Evolutionary conservation across 1,139 yeast species (phyloP).

Genomic region (Blastobotrys buckinghamii): DNA sequence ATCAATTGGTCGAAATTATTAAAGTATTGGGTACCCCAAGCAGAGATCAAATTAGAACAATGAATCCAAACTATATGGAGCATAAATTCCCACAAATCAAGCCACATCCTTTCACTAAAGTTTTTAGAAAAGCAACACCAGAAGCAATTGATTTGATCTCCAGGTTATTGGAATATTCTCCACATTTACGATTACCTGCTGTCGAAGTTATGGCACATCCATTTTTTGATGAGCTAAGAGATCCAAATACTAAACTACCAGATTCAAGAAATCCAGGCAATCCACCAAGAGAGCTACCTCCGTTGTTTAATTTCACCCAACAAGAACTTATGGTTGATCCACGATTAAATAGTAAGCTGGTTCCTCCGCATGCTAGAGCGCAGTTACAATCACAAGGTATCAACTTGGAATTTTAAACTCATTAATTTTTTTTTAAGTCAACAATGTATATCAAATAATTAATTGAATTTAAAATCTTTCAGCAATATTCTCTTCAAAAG

Average conservation of each 20-base stretch:
- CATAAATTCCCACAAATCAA: conserved; percentile 95
- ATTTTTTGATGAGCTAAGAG: conserved; percentile 72
- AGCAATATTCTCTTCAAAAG: too few relatives aligned
- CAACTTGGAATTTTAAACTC: conserved; percentile 33
- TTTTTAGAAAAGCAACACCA: conserved; percentile 59
- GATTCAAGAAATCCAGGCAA: conserved; percentile 36
- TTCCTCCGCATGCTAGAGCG: conserved; percentile 37
- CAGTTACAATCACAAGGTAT: conserved; percentile 30
- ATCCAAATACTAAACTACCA: conserved; percentile 49
- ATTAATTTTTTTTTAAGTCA: too few relatives aligned
- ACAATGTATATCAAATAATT: too few relatives aligned
- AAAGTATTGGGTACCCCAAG: conserved; percentile 95
- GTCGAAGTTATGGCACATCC: conserved; percentile 62
- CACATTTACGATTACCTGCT: conserved; percentile 63
- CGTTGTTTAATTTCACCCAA: conserved; percentile 37
- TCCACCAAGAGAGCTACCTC: conserved; percentile 36
- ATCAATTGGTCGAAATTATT: conserved; percentile 93
- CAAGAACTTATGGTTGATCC: conserved; percentile 39
- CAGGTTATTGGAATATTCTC: conserved; percentile 66
- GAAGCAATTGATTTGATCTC: conserved; percentile 62
- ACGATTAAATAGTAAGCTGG: conserved; percentile 34
- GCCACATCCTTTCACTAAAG: conserved; percentile 83
- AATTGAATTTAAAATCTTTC: too few relatives aligned
- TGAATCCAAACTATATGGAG: conserved; percentile 98
- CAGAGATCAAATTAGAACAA: conserved; percentile 82